These are phyloP conservation scores for Blastobotrys chiropterorum DNA, from an alignment of 805 yeast species.

Conservation along the genomic window DNA sequence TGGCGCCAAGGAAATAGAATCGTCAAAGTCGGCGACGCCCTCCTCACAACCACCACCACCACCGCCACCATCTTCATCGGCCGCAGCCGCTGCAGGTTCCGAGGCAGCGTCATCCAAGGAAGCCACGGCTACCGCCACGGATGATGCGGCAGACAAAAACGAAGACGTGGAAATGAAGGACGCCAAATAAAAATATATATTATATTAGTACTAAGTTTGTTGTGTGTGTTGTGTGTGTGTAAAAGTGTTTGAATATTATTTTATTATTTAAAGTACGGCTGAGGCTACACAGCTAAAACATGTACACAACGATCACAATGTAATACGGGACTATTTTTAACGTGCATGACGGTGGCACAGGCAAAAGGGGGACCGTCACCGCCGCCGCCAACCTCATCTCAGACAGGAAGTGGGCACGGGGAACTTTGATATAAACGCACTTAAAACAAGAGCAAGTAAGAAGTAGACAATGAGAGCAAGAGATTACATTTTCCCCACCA, in stretches of 20 bases:
- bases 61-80: neutral
- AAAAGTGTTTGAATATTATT: neutral
- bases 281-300: neutral
- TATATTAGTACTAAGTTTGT: too few species aligned
- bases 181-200: conserved; percentile 1
- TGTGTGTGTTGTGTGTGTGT: neutral
- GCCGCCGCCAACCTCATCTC: neutral
- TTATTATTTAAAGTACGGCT: neutral
- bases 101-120: conserved; percentile 3
- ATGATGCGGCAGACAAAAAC: conserved; percentile 3
- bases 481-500: too few species aligned
- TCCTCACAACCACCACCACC: neutral
- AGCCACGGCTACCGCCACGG: conserved; percentile 4
- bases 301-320: neutral
- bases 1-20: too few species aligned
- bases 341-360: neutral
- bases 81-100: neutral
- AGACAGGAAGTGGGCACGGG: neutral
- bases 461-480: too few species aligned
- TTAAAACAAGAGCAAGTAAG: neutral
- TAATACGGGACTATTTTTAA: neutral
- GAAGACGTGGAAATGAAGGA: conserved; percentile 18
- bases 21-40: too few species aligned
- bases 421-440: too few species aligned
- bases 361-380: too few species aligned